Evolutionary conservation across 1,139 yeast species (phyloP), one percentile per base, ranked within the genome.

Genomic region (Candida mesenterica): DNA sequence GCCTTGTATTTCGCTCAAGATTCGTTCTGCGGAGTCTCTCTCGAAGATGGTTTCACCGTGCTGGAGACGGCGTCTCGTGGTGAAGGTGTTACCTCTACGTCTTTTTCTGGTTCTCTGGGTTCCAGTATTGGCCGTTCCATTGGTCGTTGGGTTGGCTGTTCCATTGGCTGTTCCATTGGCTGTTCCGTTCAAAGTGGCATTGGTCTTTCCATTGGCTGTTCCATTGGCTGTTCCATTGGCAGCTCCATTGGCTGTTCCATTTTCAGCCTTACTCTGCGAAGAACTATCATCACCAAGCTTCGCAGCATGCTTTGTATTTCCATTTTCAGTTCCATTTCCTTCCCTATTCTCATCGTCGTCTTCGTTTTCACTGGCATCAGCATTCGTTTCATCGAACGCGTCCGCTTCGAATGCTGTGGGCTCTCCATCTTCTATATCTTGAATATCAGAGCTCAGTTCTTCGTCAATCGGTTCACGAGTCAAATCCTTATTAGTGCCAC

Each of bases 1-100:
- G 3, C 99, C 99, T 40, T 82, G 84, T n/a, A 92, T 69, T 40
- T 87, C 82, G 34, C 69, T 69, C 45, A 92, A 65, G 31, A 89
- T 66, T 43, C 81, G 66, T 48, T 83, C 90, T 0, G 97, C 95
- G 2, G 92, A 78, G 30, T 76, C 81, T 34, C 85, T 72, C 40
- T 84, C 94, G 50, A 78, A 83, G 2, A 89, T 77, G 30, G 75
- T 66, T 33, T 74, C 77, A 20, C 72, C 71, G n/a, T 58, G 52
- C 31, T 73, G 72, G 9, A 66, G 62, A 40, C 57, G 65, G 42
- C 71, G 64, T 45, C 77, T 58, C 1, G 68, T 57, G 12, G 62
- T 48, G 2, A 66, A 57, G 3, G 68, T 65, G 5, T 58, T 57
- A 40, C 69, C 58, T 31, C 59, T 55, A 42, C 57, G 55, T 36